Evolutionary conservation across 768 basidiomycete genomes (phyloP).

Genomic region (Podaxis sp.): DNA sequence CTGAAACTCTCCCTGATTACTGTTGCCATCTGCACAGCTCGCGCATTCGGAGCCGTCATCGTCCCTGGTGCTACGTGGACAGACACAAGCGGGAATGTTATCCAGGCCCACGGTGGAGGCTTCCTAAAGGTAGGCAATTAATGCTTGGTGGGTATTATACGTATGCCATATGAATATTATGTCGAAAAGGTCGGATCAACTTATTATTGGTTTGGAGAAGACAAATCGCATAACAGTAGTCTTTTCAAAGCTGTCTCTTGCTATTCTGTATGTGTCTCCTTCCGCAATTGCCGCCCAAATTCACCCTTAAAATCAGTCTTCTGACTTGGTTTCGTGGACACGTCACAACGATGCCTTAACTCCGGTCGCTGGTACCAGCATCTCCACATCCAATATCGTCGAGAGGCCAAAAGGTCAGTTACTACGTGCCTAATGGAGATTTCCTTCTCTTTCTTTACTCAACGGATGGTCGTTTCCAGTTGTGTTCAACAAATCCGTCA

Average conservation of each 20-base stretch:
- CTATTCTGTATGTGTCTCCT: slow-evolving; percentile 38
- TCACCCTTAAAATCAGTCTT: slow-evolving; percentile 31
- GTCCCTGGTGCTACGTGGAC: slow-evolving; percentile 63
- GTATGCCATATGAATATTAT: neutral
- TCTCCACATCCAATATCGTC: slow-evolving; percentile 56
- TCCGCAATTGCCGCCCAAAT: neutral
- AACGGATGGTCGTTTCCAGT: slow-evolving; percentile 31
- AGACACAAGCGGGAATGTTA: slow-evolving; percentile 57
- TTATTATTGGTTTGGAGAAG: slow-evolving; percentile 64
- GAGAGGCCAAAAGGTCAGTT: slow-evolving; percentile 58
- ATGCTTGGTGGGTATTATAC: neutral
- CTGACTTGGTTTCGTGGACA: slow-evolving; percentile 52
- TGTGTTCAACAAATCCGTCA: slow-evolving; percentile 49
- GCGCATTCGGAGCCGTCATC: slow-evolving; percentile 35
- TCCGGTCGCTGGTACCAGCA: slow-evolving; percentile 51
- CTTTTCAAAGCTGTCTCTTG: slow-evolving; percentile 59
- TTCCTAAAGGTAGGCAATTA: slow-evolving; percentile 43
- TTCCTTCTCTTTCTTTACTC: neutral
- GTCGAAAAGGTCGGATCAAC: slow-evolving; percentile 44
- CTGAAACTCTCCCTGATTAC: neutral
- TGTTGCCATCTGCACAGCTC: slow-evolving; percentile 17
- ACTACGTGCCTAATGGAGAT: neutral
- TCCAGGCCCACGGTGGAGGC: slow-evolving; percentile 64
- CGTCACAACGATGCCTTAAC: slow-evolving; percentile 59
- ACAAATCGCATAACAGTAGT: slow-evolving; percentile 55